Evolutionary conservation across 108 stramenopile genomes (phyloP).

Genomic region (Fistulifera pelliculosa): DNA sequence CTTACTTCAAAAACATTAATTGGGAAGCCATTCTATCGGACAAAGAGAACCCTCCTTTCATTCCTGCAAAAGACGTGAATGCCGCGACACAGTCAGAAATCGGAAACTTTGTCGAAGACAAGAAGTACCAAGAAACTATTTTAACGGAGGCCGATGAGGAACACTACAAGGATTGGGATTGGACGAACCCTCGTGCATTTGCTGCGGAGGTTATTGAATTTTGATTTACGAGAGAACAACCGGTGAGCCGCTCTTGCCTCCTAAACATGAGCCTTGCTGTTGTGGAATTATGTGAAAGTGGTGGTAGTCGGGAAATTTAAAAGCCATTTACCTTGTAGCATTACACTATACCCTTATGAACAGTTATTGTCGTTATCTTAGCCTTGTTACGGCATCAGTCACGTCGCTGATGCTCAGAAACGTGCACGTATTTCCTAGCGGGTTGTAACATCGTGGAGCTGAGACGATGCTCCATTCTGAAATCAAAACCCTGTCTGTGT

Average conservation of each 20-base stretch:
- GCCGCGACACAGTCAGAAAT: constrained; percentile 85
- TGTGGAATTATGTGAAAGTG: constrained; percentile 21
- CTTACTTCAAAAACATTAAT: constrained; percentile 77
- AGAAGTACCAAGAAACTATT: constrained; percentile 53
- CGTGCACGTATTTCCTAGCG: constrained; percentile 34
- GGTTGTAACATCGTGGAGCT: constrained; percentile 73
- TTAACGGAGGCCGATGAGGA: constrained; percentile 59
- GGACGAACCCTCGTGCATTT: constrained; percentile 72
- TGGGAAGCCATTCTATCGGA: constrained; percentile 78
- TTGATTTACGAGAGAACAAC: constrained; percentile 79
- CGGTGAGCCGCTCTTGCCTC: constrained; percentile 66
- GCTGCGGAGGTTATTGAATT: constrained; percentile 81
- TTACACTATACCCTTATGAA: too few species aligned
- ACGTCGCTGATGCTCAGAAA: constrained; percentile 8
- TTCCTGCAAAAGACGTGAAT: constrained; percentile 90
- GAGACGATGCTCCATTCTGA: constrained; percentile 52
- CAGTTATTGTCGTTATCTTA: too few species aligned
- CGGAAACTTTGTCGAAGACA: constrained; percentile 74
- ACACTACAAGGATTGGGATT: constrained; percentile 74
- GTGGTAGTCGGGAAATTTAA: too few species aligned
- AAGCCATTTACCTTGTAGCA: too few species aligned
- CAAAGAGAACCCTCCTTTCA: constrained; percentile 66
- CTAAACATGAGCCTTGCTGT: constrained; percentile 35
- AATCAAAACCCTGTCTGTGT: constrained; percentile 29
- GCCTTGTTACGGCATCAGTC: too few species aligned